Evolutionary conservation across 2,329 filamentous ascomycete species (phyloP), one percentile per base, ranked within the genome.

Genomic region (Neospermospora avenae): DNA sequence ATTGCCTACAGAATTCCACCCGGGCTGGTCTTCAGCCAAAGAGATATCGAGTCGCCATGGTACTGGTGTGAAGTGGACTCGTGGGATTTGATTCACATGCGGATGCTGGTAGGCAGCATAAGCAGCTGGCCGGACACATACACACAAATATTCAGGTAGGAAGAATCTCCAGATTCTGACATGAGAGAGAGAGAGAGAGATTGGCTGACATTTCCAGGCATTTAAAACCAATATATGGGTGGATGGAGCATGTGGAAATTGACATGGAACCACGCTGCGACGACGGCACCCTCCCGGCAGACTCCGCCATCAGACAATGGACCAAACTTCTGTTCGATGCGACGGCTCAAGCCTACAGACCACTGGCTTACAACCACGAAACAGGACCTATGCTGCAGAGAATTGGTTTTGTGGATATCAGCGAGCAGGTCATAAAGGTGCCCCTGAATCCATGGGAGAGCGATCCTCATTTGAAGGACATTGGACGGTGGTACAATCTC

Each of bases 201-300:
- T 14, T n/a, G 20, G 14, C 45, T 48, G 25, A 48, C 16, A 16
- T n/a, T 31, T 18, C 1, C 22, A 91, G 88, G 56, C 90, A 96
- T 71, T 80, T 97, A 25, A 86, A 85, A 67, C 91, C 91, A 1
- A 87, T 87, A 1, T 81, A 78, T 42, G 93, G 93, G 57, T 83
- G 81, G 71, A 81, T 97, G 58, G 93, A 98, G 74, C 91, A 96
- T 67, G 84, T 96, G 51, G 93, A 98, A 73, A 88, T 98, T 57
- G 91, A 98, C 74, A 90, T 90, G 74, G 79, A 83, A 51, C 91
- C 91, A 18, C 84, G 84, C 55, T 89, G 85, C 70, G 87, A 91
- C 64, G 85, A 90, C 67, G 80, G 81, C 37, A 84, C 84, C 0
- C 75, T 89, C 14, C 79, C 83, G 11, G 65, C 75, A 3, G 76